phyloP scores from a whole-genome alignment of 139 green algal species.

The Picochlorum costavermella region DNA sequence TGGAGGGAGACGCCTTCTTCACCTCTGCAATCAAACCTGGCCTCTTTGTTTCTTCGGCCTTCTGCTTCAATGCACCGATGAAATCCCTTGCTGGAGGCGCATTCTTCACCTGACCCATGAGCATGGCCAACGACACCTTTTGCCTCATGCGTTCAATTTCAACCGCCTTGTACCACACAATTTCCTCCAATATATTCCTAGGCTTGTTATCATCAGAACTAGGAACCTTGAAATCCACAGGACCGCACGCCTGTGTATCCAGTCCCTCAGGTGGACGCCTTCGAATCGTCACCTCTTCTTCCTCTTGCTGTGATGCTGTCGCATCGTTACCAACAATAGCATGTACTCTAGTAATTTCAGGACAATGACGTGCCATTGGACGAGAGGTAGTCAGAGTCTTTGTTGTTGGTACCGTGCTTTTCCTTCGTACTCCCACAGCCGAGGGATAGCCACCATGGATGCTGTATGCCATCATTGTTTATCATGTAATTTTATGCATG shows the following conservation, averaged over 20 bases:
- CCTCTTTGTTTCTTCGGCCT: conserved; percentile 45
- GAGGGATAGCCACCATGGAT: too few relatives aligned
- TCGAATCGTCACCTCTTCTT: conserved; percentile 54
- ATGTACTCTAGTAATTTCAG: not conserved
- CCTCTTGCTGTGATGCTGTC: not conserved
- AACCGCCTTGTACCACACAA: conserved; percentile 91
- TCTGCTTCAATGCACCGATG: conserved; percentile 57
- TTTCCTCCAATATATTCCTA: conserved; percentile 97
- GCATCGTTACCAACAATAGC: not conserved
- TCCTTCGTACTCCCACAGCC: too few relatives aligned
- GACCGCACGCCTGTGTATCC: conserved; percentile 54
- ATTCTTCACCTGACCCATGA: conserved; percentile 39
- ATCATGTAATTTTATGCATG: too few relatives aligned
- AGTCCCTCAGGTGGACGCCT: conserved; percentile 58
- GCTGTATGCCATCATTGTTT: too few relatives aligned
- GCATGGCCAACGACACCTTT: conserved; percentile 43
- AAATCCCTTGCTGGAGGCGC: conserved; percentile 72
- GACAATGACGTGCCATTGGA: too few relatives aligned
- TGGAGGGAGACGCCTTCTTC: conserved; percentile 95
- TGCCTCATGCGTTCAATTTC: conserved; percentile 61
- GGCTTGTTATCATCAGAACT: conserved; percentile 76
- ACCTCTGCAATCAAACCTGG: conserved; percentile 93
- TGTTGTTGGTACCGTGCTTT: too few relatives aligned
- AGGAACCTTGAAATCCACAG: conserved; percentile 61
- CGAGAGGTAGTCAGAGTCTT: too few relatives aligned